A percentile compares a stretch with the other conserved stretches of the same genome.
Evolutionary conservation across 2,329 filamentous ascomycete species (phyloP).

Genomic region (Tolypocladium pustulatum): DNA sequence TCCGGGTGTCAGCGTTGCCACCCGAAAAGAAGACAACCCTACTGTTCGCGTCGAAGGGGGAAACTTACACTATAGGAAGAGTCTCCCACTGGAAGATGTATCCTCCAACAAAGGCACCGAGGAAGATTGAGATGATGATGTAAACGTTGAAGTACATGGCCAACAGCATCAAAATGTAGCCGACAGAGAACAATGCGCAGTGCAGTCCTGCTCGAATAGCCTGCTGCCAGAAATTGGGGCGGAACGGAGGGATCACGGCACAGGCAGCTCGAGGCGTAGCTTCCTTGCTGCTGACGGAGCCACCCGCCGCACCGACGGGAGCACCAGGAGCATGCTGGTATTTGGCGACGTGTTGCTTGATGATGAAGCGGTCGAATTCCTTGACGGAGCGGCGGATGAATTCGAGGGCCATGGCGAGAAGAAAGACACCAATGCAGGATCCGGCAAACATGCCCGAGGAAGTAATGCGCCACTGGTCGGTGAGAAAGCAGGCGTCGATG

Average conservation of each 20-base stretch:
- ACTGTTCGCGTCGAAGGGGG: neutral
- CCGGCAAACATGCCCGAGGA: constrained; percentile 65
- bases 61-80: constrained; percentile 21
- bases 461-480: constrained; percentile 57
- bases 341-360: constrained; percentile 37
- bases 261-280: constrained; percentile 3
- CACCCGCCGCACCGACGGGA: constrained; percentile 4
- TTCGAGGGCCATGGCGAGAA: constrained; percentile 65
- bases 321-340: constrained; percentile 9
- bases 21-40: neutral
- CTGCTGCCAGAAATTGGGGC: constrained; percentile 57
- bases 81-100: constrained; percentile 67
- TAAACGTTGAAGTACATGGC: constrained; percentile 59
- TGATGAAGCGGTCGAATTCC: constrained; percentile 61
- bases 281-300: constrained; percentile 13
- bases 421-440: constrained; percentile 66
- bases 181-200: constrained; percentile 60
- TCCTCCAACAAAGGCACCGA: constrained; percentile 62
- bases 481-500: constrained; percentile 60
- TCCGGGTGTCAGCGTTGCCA: neutral
- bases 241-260: constrained; percentile 23
- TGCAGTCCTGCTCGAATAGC: constrained; percentile 56
- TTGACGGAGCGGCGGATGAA: constrained; percentile 58
- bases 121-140: constrained; percentile 70
- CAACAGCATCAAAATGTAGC: constrained; percentile 70